These are phyloP conservation scores for Anacardium occidentale DNA, from an alignment of 345 rosid species.

Conservation along the genomic window DNA sequence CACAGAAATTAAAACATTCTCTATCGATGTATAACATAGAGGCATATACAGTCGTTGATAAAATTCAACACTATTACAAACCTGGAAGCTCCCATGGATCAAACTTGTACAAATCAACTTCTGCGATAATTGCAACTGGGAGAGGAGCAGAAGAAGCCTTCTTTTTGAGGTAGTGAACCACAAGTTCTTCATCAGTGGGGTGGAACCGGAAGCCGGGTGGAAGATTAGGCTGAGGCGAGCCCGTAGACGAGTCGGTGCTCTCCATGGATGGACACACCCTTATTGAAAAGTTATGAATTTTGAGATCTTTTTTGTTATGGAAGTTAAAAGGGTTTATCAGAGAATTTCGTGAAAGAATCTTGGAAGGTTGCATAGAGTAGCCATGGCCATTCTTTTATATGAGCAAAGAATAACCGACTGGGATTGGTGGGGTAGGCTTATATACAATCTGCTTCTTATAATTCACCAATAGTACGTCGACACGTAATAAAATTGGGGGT, in stretches of 20 bases:
- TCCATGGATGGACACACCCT: constrained; percentile 50
- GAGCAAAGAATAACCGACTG: constrained; percentile 13
- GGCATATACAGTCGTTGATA: too few species aligned
- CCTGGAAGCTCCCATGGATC: constrained; percentile 99
- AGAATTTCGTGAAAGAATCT: constrained; percentile 20
- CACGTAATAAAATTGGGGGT: constrained; percentile 1
- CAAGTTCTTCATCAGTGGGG: constrained; percentile 98
- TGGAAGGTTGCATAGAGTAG: constrained; percentile 24
- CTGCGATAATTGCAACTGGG: constrained; percentile 85
- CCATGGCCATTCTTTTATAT: constrained; percentile 32
- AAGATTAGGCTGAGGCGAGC: constrained; percentile 69
- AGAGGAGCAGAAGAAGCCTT: constrained; percentile 70
- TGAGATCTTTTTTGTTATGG: background rate
- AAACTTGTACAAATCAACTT: constrained; percentile 85
- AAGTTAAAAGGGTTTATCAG: constrained; percentile 12
- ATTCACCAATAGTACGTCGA: background rate
- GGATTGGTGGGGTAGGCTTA: background rate
- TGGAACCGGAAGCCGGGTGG: constrained; percentile 99
- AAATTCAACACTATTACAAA: constrained; percentile 12
- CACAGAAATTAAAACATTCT: background rate
- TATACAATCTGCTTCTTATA: background rate
- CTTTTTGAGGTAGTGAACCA: constrained; percentile 85
- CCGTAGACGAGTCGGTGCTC: constrained; percentile 72
- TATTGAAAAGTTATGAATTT: background rate
- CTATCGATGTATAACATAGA: too few species aligned